Evolutionary conservation across 352 stramenopile species (phyloP).

Genomic region (Phytopythium cucurbitacearum): DNA sequence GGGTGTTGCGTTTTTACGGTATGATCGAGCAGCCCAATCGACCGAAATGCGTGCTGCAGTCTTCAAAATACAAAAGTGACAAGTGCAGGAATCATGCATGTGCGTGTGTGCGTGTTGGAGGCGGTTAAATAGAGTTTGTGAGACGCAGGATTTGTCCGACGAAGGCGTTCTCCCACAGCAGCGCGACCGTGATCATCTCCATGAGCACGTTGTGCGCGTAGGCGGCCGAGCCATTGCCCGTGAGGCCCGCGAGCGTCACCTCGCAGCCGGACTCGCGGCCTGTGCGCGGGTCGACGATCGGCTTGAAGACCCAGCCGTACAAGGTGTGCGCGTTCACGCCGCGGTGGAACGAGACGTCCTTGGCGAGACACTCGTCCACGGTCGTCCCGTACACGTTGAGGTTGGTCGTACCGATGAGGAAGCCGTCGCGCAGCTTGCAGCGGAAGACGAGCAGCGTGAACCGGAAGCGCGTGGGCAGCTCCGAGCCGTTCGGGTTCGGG

Average conservation of each 20-base stretch:
- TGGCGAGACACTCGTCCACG: conserved; percentile 15
- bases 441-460: conserved; percentile 23
- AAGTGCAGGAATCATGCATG: no score
- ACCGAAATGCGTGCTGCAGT: no score
- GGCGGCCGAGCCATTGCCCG: conserved; percentile 16
- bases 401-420: conserved; percentile 17
- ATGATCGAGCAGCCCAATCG: no score
- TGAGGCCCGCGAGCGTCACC: conserved; percentile 21
- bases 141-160: conserved; percentile 15
- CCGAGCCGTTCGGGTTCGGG: conserved; percentile 9
- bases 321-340: conserved; percentile 19
- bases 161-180: conserved; percentile 26
- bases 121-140: background rate
- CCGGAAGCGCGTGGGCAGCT: conserved; percentile 11
- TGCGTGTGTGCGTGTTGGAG: no score
- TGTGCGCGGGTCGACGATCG: background rate
- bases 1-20: no score
- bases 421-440: background rate
- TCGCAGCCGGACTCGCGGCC: conserved; percentile 11
- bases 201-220: conserved; percentile 32
- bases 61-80: no score
- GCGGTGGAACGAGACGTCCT: conserved; percentile 10
- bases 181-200: conserved; percentile 25
- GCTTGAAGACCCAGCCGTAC: conserved; percentile 23
- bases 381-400: conserved; percentile 21